Percentiles rank a stretch among this genome's conserved stretches.
phyloP scores from a whole-genome alignment of 2,329 filamentous ascomycete genomes.

The Apiospora saccharicola region DNA sequence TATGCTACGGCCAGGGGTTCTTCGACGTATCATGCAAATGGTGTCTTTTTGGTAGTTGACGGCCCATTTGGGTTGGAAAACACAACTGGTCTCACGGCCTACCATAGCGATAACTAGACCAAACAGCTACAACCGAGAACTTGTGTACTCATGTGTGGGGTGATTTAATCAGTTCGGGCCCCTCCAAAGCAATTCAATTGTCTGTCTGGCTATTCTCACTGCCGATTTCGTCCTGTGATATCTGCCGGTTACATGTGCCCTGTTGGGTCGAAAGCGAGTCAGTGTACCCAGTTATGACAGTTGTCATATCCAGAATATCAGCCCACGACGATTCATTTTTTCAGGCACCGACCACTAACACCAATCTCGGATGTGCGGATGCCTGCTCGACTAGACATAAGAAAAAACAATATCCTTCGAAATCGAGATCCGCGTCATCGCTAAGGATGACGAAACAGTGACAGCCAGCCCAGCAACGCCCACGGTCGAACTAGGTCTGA shows the following conservation, averaged over 20 bases:
- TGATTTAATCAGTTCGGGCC: not conserved
- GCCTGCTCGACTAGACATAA: not conserved
- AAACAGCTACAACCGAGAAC: no score
- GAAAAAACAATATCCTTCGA: not conserved
- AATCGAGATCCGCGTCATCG: not conserved
- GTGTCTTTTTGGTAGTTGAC: no score
- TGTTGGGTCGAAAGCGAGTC: not conserved
- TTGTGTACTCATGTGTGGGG: no score
- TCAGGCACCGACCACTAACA: not conserved
- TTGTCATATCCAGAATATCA: not conserved
- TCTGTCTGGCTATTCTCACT: not conserved
- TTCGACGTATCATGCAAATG: no score
- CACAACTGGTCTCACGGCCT: no score
- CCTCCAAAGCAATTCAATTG: not conserved
- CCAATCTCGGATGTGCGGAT: not conserved
- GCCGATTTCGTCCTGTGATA: not conserved
- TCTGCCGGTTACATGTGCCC: not conserved
- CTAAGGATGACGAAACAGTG: slow-evolving; percentile 6
- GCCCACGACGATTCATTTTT: not conserved
- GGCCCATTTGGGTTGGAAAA: no score
- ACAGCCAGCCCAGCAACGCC: slow-evolving; percentile 6
- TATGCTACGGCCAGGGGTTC: no score
- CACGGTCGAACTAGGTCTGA: not conserved
- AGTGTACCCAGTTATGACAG: not conserved
- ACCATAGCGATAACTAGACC: no score